Percentiles rank a stretch among this genome's conserved stretches.
These are phyloP conservation scores for Trametes versicolor DNA, from an alignment of 1,284 basidiomycete genomes.

Conservation along the genomic window DNA sequence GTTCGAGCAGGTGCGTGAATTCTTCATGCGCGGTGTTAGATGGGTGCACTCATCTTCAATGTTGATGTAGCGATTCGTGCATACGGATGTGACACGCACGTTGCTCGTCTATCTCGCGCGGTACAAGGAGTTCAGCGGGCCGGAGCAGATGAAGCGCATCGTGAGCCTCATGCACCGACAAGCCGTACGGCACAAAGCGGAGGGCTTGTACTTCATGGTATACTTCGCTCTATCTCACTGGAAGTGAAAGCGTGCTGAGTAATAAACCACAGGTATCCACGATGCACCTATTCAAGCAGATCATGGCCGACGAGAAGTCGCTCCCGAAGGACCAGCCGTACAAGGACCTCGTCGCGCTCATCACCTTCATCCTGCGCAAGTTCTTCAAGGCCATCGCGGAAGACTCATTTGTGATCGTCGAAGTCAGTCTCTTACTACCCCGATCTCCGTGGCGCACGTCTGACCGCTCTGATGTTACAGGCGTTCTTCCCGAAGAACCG, in stretches of 20 bases:
- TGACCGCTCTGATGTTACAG: conserved; percentile 47
- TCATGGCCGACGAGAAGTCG: conserved; percentile 80
- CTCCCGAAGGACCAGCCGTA: conserved; percentile 82
- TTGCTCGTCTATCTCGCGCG: conserved; percentile 83
- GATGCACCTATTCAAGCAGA: conserved; percentile 83
- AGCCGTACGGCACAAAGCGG: conserved; percentile 88
- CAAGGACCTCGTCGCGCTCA: conserved; percentile 83
- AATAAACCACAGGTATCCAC: conserved; percentile 75
- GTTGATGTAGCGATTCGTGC: conserved; percentile 77
- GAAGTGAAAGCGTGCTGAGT: neutral
- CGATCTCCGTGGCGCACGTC: too few species aligned
- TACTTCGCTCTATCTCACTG: neutral
- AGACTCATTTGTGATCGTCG: conserved; percentile 86
- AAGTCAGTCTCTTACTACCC: conserved; percentile 57
- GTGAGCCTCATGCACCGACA: conserved; percentile 90
- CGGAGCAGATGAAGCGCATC: conserved; percentile 87
- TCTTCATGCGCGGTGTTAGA: neutral
- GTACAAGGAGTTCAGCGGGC: conserved; percentile 82
- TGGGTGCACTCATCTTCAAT: neutral
- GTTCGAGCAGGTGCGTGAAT: conserved; percentile 79
- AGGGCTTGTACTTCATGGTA: conserved; percentile 93
- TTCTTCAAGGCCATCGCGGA: conserved; percentile 91
- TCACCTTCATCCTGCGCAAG: conserved; percentile 86
- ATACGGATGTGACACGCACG: conserved; percentile 84
- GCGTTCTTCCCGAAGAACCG: conserved; percentile 92